Evolutionary conservation across 2,329 filamentous ascomycete genomes (phyloP).

Genomic region (Knufia fluminis): DNA sequence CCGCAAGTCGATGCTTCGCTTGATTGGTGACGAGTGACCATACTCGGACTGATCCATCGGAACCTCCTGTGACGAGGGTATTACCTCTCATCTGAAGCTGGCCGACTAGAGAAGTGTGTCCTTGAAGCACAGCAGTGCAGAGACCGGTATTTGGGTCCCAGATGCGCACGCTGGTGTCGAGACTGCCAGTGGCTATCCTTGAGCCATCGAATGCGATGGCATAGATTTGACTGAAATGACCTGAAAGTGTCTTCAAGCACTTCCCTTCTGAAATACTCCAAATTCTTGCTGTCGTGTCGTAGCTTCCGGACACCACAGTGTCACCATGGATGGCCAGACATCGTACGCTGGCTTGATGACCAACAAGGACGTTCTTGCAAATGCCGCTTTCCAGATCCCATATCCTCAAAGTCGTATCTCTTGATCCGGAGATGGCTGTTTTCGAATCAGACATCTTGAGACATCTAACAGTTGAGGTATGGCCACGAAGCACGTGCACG

Average conservation of each 20-base stretch:
- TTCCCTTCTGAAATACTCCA: constrained; percentile 97
- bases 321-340: constrained; percentile 95
- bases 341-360: constrained; percentile 89
- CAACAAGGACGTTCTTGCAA: constrained; percentile 84
- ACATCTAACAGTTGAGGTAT: constrained; percentile 93
- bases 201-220: constrained; percentile 95
- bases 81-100: constrained; percentile 93
- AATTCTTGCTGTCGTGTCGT: constrained; percentile 91
- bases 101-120: constrained; percentile 91
- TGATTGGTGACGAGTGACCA: constrained; percentile 89
- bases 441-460: constrained; percentile 93
- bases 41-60: constrained; percentile 88
- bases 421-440: constrained; percentile 90
- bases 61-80: constrained; percentile 90
- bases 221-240: constrained; percentile 98
- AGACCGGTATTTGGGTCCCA: constrained; percentile 87
- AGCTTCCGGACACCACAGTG: constrained; percentile 94
- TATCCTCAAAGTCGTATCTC: constrained; percentile 86
- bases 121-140: constrained; percentile 85
- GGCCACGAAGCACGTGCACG: constrained; percentile 76
- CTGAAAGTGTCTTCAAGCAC: constrained; percentile 79
- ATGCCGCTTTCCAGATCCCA: constrained; percentile 87
- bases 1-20: constrained; percentile 86
- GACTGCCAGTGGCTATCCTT: constrained; percentile 84
- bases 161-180: constrained; percentile 93